Evolutionary conservation across 352 stramenopile genomes (phyloP).

Genomic region (Pythium vanterpoolii): DNA sequence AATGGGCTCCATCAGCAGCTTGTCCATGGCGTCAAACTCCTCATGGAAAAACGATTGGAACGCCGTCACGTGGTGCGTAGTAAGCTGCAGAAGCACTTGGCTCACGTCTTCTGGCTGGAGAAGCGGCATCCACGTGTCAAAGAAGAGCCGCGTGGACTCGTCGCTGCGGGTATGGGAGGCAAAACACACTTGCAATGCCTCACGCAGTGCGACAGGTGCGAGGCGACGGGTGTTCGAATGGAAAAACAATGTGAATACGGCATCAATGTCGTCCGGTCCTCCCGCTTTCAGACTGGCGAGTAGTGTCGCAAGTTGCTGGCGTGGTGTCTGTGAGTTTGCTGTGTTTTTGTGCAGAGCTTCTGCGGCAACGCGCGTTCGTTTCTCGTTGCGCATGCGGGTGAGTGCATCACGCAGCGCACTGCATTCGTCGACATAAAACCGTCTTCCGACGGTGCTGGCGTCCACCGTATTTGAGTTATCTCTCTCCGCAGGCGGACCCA

Average conservation of each 20-base stretch:
- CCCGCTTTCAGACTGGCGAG: constrained; percentile 22
- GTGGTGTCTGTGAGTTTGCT: background rate
- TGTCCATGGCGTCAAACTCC: constrained; percentile 47
- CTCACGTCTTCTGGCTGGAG: constrained; percentile 19
- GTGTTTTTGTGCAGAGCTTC: constrained; percentile 10
- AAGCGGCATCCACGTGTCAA: constrained; percentile 34
- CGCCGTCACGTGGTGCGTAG: constrained; percentile 23
- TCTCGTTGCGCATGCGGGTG: constrained; percentile 6
- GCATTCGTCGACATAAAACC: constrained; percentile 56
- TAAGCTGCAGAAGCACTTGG: constrained; percentile 33
- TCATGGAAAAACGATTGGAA: constrained; percentile 47
- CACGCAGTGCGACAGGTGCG: constrained; percentile 24
- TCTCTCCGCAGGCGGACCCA: background rate
- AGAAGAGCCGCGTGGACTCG: constrained; percentile 31
- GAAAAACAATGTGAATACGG: constrained; percentile 35
- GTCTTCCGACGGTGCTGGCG: background rate
- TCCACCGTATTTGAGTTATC: background rate
- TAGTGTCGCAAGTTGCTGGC: constrained; percentile 32
- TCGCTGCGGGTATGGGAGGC: background rate
- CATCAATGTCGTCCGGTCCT: constrained; percentile 29
- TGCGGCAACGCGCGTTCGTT: constrained; percentile 5
- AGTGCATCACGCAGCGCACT: constrained; percentile 20
- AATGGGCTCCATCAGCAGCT: constrained; percentile 32
- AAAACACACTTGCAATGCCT: constrained; percentile 41
- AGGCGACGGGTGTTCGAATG: constrained; percentile 32